Evolutionary conservation across 129 eudicot species (phyloP), one percentile per base, ranked within the genome.

Genomic region (Ambrosia artemisiifolia): DNA sequence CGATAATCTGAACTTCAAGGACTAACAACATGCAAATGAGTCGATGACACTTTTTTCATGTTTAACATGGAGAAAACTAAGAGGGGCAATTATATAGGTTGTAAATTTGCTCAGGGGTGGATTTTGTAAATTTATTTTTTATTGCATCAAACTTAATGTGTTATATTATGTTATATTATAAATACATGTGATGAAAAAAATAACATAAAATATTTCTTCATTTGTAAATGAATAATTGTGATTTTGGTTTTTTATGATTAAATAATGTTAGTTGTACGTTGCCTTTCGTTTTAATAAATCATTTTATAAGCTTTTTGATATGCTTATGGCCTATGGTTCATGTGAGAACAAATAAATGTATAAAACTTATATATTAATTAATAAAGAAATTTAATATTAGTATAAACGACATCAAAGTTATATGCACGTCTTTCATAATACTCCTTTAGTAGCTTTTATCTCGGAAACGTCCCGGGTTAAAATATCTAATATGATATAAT

Each of bases 121-220:
- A 40, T 5, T 13, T 7, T 62, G 28, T 38, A 38, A 64, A 38
- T 10, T 38, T 35, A n/a, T n/a, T 14, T 63, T 8, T n/a, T 33
- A 2, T 35, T 34, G 34, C 36, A 61, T 33, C 5, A 11, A 62
- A 34, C 8, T 11, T 14, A 48, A 48, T 48, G 14, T 47, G 53
- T 2, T 47, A 40, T 68, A 24, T 28, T 17, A 28, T 47, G 48
- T n/a, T n/a, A n/a, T n/a, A n/a, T n/a, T n/a, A n/a, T n/a, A 68
- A 47, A 32, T 44, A 68, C 53, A 69, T 62, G 63, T 69, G 73
- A 69, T 50, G 62, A 17, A 17, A 69, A 68, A 34, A n/a, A 1
- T 4, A 16, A 30, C 36, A 33, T 33, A 59, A 42, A n/a, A 63
- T 48, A 49, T 33, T 17, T 19, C 71, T 49, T 48, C 2, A 18